Evolutionary conservation across 164 flowering plant species (phyloP), one percentile per base, ranked within the genome.

Genomic region (Umbilicus rupestris): DNA sequence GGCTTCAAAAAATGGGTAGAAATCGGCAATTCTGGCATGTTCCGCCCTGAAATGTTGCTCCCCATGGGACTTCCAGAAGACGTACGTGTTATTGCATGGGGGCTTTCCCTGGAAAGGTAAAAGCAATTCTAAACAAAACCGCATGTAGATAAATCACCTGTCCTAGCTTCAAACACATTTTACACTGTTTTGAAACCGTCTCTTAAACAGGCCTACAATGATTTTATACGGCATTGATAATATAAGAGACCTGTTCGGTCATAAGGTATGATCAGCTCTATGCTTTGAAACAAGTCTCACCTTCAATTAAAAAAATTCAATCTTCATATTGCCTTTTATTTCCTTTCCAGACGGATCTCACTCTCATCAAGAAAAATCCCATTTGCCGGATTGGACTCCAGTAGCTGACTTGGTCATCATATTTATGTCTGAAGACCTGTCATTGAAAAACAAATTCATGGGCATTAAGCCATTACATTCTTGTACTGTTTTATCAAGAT

Each of bases 41-140:
- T 95, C 71, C 84, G 97, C 76, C 99, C 99, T 50, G 99, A 95
- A 80, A 95, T 95, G 99, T 72, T 92, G 70, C 97, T 68, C 66
- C 97, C 99, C 3, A 92, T 95, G 99, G 96, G 99, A 39, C 81
- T 95, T 5, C 97, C 97, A 0, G 99, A 95, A 76, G 99, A 92
- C 83, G 97, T 85, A 45, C 78, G 79, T 41, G 96, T 85, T 9
- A 90, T 95, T 64, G 99, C 99, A 16, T 95, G 99, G 99, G 99
- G 99, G 14, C 96, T 95, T 69, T 95, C 99, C 39, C 90, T 95
- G 57, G 97, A 92, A 74, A 88, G 99, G 99, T 91, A 65, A 1
- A 65, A 1, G 49, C 15, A 42, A 29, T 41, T 5, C 29, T n/a
- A 19, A 19, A 20, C 28, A 42, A 64, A n/a, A 28, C 26, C 17